Evolutionary conservation across 495 filamentous ascomycete species (phyloP).

Genomic region (Paragyromitra xinjiangensis): DNA sequence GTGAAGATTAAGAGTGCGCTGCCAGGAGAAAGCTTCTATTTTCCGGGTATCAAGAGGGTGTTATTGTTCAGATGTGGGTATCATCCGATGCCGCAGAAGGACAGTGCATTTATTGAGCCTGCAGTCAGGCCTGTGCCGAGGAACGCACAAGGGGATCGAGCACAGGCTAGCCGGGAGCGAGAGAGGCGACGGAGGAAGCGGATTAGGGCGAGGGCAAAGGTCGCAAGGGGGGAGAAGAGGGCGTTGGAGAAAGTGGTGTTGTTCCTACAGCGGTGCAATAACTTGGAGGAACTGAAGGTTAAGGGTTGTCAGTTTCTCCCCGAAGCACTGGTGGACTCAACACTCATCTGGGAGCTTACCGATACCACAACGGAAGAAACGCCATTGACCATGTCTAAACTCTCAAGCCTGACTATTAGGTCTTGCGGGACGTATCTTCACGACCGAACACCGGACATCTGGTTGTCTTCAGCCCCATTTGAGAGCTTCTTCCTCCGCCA

Average conservation of each 20-base stretch:
- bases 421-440: constrained; percentile 47
- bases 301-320: constrained; percentile 48
- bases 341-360: constrained; percentile 35
- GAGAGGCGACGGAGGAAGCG: constrained; percentile 39
- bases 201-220: constrained; percentile 42
- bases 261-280: constrained; percentile 41
- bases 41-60: constrained; percentile 33
- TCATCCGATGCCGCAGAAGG: constrained; percentile 42
- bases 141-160: constrained; percentile 32
- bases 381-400: constrained; percentile 38
- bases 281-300: constrained; percentile 42
- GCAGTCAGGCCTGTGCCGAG: constrained; percentile 26
- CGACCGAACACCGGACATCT: constrained; percentile 45
- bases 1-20: constrained; percentile 29
- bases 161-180: constrained; percentile 39
- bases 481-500: constrained; percentile 46
- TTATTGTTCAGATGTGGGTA: constrained; percentile 43
- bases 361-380: constrained; percentile 19
- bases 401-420: constrained; percentile 34
- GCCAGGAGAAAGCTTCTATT: constrained; percentile 19
- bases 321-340: constrained; percentile 43
- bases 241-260: constrained; percentile 43
- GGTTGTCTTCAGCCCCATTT: constrained; percentile 40
- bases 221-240: constrained; percentile 39
- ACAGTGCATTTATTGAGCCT: constrained; percentile 37